phyloP scores from a whole-genome alignment of 2,329 filamentous ascomycete species.

The Scolecobasidium constrictum region DNA sequence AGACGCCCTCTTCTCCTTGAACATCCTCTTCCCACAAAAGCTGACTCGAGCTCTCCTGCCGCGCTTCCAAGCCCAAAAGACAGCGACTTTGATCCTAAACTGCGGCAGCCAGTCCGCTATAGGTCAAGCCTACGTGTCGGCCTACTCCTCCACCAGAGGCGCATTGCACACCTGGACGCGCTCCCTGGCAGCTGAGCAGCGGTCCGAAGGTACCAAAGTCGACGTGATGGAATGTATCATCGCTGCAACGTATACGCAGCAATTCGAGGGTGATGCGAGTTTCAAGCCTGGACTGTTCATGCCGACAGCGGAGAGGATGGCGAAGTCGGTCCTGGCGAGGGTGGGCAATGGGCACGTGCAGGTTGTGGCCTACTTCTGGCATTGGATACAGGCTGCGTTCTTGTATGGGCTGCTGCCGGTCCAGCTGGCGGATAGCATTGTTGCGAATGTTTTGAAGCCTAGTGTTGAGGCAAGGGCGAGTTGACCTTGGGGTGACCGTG shows the following conservation, averaged over 20 bases:
- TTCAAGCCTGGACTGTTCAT: background rate
- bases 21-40: conserved; percentile 36
- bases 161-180: conserved; percentile 5
- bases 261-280: conserved; percentile 2
- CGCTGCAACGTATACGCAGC: background rate
- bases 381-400: background rate
- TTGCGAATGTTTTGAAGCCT: too few species aligned
- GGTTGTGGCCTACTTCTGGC: background rate
- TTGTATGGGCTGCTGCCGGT: background rate
- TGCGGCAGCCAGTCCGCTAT: conserved; percentile 1
- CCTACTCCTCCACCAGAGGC: conserved; percentile 7
- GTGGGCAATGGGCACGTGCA: conserved; percentile 4
- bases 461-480: too few species aligned
- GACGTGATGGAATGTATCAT: conserved; percentile 6
- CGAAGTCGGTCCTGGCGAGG: conserved; percentile 4
- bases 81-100: conserved; percentile 7
- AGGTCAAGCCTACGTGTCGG: conserved; percentile 1
- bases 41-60: conserved; percentile 38
- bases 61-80: conserved; percentile 19
- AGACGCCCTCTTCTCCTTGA: conserved; percentile 24
- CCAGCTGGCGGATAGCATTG: too few species aligned
- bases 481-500: too few species aligned
- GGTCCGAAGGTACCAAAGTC: background rate
- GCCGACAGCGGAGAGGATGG: conserved; percentile 4
- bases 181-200: conserved; percentile 3